Base-by-base conservation (phyloP, 768 basidiomycete genomes). In the Calocera cornea region DNA sequence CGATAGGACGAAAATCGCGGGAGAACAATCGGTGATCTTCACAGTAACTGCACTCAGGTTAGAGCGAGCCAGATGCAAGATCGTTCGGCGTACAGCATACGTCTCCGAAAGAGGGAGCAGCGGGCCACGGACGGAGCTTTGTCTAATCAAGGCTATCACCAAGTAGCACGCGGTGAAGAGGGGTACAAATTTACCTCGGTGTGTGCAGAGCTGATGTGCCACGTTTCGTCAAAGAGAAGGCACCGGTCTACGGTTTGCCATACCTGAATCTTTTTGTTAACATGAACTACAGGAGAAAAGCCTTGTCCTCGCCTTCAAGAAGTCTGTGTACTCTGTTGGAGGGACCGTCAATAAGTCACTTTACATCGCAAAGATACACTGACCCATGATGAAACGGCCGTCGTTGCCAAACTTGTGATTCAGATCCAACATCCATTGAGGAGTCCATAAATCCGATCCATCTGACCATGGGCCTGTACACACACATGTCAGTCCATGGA, bases 391-490 rank as follows among this genome's bases (percentile, higher is more conserved):
- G 67, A 85, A 85, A 65, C 82, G 76, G 0, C 84, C 84, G 67
- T 83, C 80, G 80, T 73, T 72, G 1, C 83, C 83, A 68, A 85
- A 84, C 1, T 73, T 67, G 72, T 84, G 83, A 2, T 75, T 76
- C 0, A 85, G 74, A 1, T 77, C 73, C 29, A 75, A 74, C 0
- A 83, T 68, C 83, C 83, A 84, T 67, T 84, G 82, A 10, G 69
- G 67, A 0, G 79, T 83, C 84, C 84, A 85, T 70, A 84, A 82
- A 67, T 83, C 83, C 2, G 81, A 80, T 0, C 84, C 83, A 70
- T 84, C 83, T 0, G 79, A 79, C 82, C 82, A 83, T 17, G 76
- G 74, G 10, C 82, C 82, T 1, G 44, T 17, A 19, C 3, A 47
- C 14, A 14, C 14, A 38, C 14, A 19, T 19, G 24, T 47, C 44